These are phyloP conservation scores for Allium sativum DNA, from an alignment of 106 monocot species.

Conservation along the genomic window DNA sequence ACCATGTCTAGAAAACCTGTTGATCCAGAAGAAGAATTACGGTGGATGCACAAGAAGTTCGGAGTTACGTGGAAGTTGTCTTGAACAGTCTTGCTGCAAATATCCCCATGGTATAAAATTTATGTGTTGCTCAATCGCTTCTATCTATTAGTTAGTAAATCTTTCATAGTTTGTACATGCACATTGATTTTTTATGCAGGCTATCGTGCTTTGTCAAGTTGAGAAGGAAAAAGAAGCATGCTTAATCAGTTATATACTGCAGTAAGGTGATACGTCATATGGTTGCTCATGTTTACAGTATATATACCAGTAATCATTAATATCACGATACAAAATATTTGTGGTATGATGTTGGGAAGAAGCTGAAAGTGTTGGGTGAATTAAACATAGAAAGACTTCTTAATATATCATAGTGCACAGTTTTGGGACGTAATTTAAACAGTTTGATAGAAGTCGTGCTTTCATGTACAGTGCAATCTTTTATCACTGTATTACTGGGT, in stretches of 20 bases:
- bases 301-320: neutral
- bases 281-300: neutral
- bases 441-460: too few species aligned
- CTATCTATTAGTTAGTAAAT: neutral
- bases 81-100: conserved; percentile 98
- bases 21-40: conserved; percentile 94
- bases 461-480: too few species aligned
- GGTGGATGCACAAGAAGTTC: conserved; percentile 99
- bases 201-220: conserved; percentile 89
- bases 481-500: too few species aligned
- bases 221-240: conserved; percentile 99
- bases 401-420: too few species aligned
- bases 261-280: conserved; percentile 40
- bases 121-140: neutral
- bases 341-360: too few species aligned
- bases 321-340: neutral
- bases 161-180: neutral
- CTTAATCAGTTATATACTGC: conserved; percentile 94
- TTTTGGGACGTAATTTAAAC: too few species aligned
- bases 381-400: too few species aligned
- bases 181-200: conserved; percentile 33
- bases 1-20: conserved; percentile 78
- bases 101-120: conserved; percentile 56
- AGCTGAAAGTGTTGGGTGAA: too few species aligned
- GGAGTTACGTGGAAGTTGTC: conserved; percentile 97